Base-by-base conservation (phyloP, 2,329 filamentous ascomycete species). In the Neopestalotiopsis clavispora region DNA sequence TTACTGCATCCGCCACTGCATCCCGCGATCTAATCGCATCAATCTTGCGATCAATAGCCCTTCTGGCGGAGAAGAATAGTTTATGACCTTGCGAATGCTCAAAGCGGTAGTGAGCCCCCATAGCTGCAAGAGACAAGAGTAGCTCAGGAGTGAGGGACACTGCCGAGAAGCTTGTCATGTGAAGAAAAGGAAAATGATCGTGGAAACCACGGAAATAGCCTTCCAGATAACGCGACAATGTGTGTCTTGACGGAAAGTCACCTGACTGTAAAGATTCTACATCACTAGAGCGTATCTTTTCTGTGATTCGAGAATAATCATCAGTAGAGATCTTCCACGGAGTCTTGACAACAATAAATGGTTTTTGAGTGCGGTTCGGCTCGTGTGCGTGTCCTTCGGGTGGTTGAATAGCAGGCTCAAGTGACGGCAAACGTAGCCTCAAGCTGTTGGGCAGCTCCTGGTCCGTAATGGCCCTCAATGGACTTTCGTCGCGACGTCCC, bases 21-120 rank as follows among this genome's bases (percentile, higher is more conserved):
- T 62, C 56, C 42, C 17, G 67, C 63, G 32, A 5, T 52, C 45
- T 52, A 63, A 67, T 32, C 71, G 38, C 10, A 72, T 49, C 42
- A 88, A 80, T 17, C n/a, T 17, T 17, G 20, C 20, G 14, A 52
- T 52, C 45, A 42, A 90, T 85, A 9, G 85, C 81, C 72, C 86
- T 87, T n/a, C 20, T 52, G 12, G 86, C 85, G 13, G 86, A 85
- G 74, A 87, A 85, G 73, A 89, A 90, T 2, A 90, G 80, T 59
- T 88, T 84, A 49, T 89, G 86, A 0, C 85, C 86, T 64, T 84
- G 78, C 10, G 78, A 77, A 17, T 78, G 77, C 71, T 88, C 85
- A 72, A 87, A 87, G 34, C 84, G 79, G 72, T 84, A 84, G 42
- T 83, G 78, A 1, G 84, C 80, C 1, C 84, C 83, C 7, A 84